A percentile compares a stretch with the other conserved stretches of the same genome.
Conservation (phyloP, 1,139 yeast species). For the Taiozyma sp. region DNA sequence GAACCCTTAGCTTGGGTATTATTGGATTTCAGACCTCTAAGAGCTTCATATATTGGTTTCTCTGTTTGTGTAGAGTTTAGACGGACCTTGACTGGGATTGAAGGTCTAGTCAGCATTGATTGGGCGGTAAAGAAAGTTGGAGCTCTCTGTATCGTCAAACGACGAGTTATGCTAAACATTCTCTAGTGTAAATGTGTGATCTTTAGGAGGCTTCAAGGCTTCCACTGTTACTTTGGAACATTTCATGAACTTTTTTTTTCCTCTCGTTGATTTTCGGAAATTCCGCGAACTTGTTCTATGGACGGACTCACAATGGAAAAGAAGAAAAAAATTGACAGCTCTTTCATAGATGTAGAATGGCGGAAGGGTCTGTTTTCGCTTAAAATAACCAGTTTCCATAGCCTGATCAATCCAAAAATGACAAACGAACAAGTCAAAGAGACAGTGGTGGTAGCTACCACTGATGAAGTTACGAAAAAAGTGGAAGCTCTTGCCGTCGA, state of each 20-base stretch:
- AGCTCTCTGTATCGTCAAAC: neutral
- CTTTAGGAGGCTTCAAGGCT: neutral
- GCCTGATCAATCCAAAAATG: neutral
- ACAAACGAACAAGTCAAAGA: neutral
- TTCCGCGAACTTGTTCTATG: neutral
- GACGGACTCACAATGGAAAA: neutral
- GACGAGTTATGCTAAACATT: neutral
- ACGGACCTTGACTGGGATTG: neutral
- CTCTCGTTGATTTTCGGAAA: neutral
- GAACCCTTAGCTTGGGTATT: neutral
- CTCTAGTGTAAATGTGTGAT: neutral
- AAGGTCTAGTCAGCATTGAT: neutral
- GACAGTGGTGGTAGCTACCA: neutral
- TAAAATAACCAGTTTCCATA: neutral
- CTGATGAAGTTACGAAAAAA: neutral
- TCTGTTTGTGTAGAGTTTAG: neutral
- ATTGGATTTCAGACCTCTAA: neutral
- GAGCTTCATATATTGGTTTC: neutral
- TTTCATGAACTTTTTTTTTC: neutral
- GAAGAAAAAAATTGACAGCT: neutral
- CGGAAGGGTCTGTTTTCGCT: neutral
- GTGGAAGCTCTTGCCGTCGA: constrained; percentile 4
- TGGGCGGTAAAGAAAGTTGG: neutral
- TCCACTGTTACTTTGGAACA: neutral
- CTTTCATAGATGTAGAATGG: neutral